Conservation (phyloP, 352 stramenopile genomes). For the Pythium pyrilobum region DNA sequence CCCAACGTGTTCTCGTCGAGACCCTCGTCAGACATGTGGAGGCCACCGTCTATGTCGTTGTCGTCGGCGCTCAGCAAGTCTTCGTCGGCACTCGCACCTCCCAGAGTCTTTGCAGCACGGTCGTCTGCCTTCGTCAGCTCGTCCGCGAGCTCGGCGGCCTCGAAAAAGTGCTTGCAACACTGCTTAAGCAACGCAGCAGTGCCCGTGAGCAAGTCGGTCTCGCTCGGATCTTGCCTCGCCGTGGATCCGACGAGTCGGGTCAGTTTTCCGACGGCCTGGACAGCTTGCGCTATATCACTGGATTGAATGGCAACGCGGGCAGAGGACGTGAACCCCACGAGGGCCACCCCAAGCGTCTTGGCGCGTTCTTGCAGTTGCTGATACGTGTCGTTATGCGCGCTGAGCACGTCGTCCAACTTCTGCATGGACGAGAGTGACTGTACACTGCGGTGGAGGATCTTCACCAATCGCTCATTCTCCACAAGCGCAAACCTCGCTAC, state of each 20-base stretch:
- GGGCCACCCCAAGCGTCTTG: background rate
- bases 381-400: constrained; percentile 31
- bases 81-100: background rate
- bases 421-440: constrained; percentile 46
- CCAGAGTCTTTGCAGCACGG: background rate
- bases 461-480: constrained; percentile 72
- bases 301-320: background rate
- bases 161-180: constrained; percentile 61
- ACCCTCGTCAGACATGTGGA: constrained; percentile 3
- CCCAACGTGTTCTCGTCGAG: background rate
- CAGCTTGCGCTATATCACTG: background rate
- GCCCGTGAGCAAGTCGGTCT: constrained; percentile 9
- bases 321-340: background rate
- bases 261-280: background rate
- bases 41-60: background rate
- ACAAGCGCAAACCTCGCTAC: constrained; percentile 39
- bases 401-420: constrained; percentile 39
- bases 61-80: background rate
- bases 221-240: background rate
- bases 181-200: constrained; percentile 31
- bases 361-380: background rate
- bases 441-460: constrained; percentile 69
- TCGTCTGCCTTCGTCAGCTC: constrained; percentile 32
- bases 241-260: too few relatives aligned
- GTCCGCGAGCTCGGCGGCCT: constrained; percentile 59